Base-by-base conservation (phyloP, 495 filamentous ascomycete species). In the Penicillium riverlandense region DNA sequence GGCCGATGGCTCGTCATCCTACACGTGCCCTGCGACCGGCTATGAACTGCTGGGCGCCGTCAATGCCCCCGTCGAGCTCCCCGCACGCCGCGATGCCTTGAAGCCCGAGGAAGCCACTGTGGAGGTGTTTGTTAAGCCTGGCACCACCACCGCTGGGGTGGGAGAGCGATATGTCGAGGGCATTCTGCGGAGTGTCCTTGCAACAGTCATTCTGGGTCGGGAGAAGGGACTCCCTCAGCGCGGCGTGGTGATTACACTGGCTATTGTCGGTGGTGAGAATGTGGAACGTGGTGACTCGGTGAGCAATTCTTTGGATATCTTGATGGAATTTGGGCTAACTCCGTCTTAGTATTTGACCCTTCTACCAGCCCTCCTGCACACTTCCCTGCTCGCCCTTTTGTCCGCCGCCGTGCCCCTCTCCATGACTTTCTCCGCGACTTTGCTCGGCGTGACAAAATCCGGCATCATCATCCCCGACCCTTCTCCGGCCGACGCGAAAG, bases 21-120 rank as follows among this genome's bases (percentile, higher is more conserved):
- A 88, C 59, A 79, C 83, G 11, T 74, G 69, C 35, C 67, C 63
- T 8, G 73, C 77, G 44, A 83, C 84, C 37, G 86, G 86, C 30
- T 95, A 85, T 62, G 82, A 80, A 40, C 76, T 97, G 48, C 78
- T 92, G 38, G 87, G 83, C 41, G 81, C 87, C 10, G 88, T 94
- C 48, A 95, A 91, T 61, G 92, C 88, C 0, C 92, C 92, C n/a
- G 75, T 96, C 51, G 91, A 96, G 65, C 88, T 90, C 13, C 67
- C 67, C 16, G 81, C 78, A 49, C 81, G 89, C 51, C 78, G 86
- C 50, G 91, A 96, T 55, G 66, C 67, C 22, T 84, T 95, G 52
- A 78, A 88, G 42, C 84, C 92, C 11, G 87, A 94, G 64, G 89
- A 96, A 67, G 87, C 92, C 16, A 82, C 81, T 40, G 70, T 98